Base-by-base conservation (phyloP, 768 basidiomycete genomes). In the Asterophora lycoperdoides region DNA sequence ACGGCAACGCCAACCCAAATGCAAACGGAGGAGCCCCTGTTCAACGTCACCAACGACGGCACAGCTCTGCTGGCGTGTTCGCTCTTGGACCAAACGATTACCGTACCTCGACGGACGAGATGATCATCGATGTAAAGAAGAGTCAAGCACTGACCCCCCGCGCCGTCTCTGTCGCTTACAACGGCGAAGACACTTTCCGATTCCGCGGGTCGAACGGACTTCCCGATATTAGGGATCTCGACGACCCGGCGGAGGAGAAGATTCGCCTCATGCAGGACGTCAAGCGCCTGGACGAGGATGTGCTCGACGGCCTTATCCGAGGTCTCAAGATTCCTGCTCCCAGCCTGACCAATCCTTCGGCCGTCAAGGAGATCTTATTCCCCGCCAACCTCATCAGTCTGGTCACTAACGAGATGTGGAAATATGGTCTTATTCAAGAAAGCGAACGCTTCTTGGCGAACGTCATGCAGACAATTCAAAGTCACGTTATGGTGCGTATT, bases 401-500 rank as follows among this genome's bases (percentile, higher is more conserved):
- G 40, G 86, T 96, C 56, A 95, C 93, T n/a, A 99, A 99, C 67
- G 96, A 98, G 69, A 99, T 99, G 96, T 98, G 96, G 96, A 97
- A 96, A 69, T 93, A 95, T 60, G 93, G 94, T 41, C 81, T 99
- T 56, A 97, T 98, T 56, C 78, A 84, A 13, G 96, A 99, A 68
- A 95, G 93, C 70, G 96, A 98, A 68, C 79, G 94, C 41, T 98
- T 99, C 80, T 74, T 99, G 49, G 96, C 96, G 30, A 98, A 95
- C 64, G 90, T 98, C 48, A 98, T 98, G 95, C 94, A 97, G 67
- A 89, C 86, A 2, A 88, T 99, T 50, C 96, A 99, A 72, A 78
- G 86, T 19, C 93, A 98, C 69, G 93, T 98, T 56, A 97, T 98
- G 93, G 96, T 93, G 53, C 59, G 88, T 78, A 36, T n/a, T 5